Evolutionary conservation across 495 filamentous ascomycete genomes (phyloP), one percentile per base, ranked within the genome.

Genomic region (Penicillium paxilli): DNA sequence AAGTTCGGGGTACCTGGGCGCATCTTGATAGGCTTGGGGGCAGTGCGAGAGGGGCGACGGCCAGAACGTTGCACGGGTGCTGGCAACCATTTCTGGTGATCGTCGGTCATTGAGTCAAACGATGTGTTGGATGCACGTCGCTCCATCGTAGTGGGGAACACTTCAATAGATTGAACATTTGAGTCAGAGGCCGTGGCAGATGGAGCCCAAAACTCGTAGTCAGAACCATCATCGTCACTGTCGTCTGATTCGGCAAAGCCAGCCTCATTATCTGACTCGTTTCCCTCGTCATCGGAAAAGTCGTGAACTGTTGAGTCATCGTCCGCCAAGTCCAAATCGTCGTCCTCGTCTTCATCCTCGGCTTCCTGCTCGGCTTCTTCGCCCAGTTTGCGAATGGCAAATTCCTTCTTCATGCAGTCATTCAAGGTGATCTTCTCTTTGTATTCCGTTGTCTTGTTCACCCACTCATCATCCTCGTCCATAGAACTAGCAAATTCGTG

Each of bases 261-360:
- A 56, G 85, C 85, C 72, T 98, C 94, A 62, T 96, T 91, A 66
- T 98, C 93, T n/a, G 92, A 94, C 59, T 96, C 90, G 59, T 93
- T 92, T 10, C 90, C 90, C 64, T 86, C 88, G 30, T 81, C 78
- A 4, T 77, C 79, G 40, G 71, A 75, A 53, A 82, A 82, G 47
- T 89, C 85, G 53, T 87, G 84, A 38, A 88, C 82, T 19, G 72
- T 77, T 44, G 87, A 90, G 10, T 73, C 80, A 58, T 86, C 84
- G 24, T 83, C 81, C 4, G 80, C 75, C 28, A 79, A 78, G 17
- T 81, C 79, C 14, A 83, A 75, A 12, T 82, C 79, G 22, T 82
- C 78, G 16, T 84, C 79, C 12, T 85, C 81, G 3, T 85, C 83
- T 16, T 84, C 82, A 25, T 83, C 83, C 4, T 85, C 83, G 17